Base-by-base conservation (phyloP, 2,329 filamentous ascomycete genomes). In the Rhexocercosporidium sp. region DNA sequence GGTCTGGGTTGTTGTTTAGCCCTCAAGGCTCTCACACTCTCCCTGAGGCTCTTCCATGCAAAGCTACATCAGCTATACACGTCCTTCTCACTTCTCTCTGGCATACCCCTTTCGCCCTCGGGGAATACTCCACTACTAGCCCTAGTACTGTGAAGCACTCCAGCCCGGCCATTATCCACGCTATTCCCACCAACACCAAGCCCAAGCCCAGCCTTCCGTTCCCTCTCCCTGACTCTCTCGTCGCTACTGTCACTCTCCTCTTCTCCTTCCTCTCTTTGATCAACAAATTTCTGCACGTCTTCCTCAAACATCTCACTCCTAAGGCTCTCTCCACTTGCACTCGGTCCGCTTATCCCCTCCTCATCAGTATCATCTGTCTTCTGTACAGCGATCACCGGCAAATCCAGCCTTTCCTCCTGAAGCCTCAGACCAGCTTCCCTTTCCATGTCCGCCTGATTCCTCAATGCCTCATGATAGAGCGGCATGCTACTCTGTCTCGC, bases 71-170 rank as follows among this genome's bases (percentile, higher is more conserved):
- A 57, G 34, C 62, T 64, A 56, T 64, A 59, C 4, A 64, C 44
- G 51, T 59, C 54, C 16, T 51, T 64, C 53, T 59, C 62, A 34
- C 37, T 37, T 2, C 20, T 46, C n/a, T 27, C 62, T 1, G 12
- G 16, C 29, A n/a, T 20, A 8, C 22, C 27, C n/a, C 47, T 41
- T 7, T 57, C 51, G 1, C 12, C 25, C 39, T 60, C 57, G 16
- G 62, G 62, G 12, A 64, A 64, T 2, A 64, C 62, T 16, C 62
- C 62, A 59, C 53, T 59, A 51, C 62, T 64, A 31, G 62, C 62
- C 31, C 54, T 49, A n/a, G 62, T 64, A 20, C 53, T 59, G 51
- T 59, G 62, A 18, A 59, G 11, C 1, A 53, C 29, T 11, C 53
- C 31, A 20, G 14, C 54, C 12, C 62, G 39, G 18, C 20, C 51